phyloP scores from a whole-genome alignment of 495 filamentous ascomycete genomes.

The Penicillium goetzii region DNA sequence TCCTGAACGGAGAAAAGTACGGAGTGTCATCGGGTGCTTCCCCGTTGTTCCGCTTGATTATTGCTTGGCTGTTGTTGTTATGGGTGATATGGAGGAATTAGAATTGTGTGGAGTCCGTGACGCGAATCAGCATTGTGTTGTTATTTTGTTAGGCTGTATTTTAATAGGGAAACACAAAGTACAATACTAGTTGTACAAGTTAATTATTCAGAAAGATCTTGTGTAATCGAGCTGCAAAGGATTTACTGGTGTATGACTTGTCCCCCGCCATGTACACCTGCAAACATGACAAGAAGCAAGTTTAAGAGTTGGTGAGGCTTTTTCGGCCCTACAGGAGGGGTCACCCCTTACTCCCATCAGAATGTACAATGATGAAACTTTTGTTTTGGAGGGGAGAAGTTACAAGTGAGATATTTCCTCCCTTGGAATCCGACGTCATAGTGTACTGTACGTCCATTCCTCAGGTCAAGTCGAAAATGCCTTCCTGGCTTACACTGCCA shows the following conservation, averaged over 20 bases:
- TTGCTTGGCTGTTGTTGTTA: not conserved
- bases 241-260: not conserved
- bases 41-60: not conserved
- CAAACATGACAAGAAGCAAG: not conserved
- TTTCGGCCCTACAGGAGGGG: not conserved
- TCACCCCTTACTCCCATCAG: not conserved
- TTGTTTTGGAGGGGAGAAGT: not conserved
- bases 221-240: not conserved
- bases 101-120: too few relatives aligned
- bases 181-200: not conserved
- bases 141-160: too few relatives aligned
- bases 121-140: too few relatives aligned
- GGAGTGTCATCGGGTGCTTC: too few relatives aligned
- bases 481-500: not conserved
- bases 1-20: too few relatives aligned
- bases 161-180: too few relatives aligned
- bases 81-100: not conserved
- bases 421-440: not conserved
- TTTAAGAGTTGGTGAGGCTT: not conserved
- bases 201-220: not conserved
- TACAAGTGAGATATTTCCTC: not conserved
- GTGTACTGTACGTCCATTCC: constrained; percentile 4
- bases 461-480: not conserved
- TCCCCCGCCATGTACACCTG: not conserved
- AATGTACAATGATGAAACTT: constrained; percentile 7